A percentile compares a stretch with the other conserved stretches of the same genome.
Evolutionary conservation across 2,329 filamentous ascomycete genomes (phyloP).

Genomic region (Grosmannia penicillata): DNA sequence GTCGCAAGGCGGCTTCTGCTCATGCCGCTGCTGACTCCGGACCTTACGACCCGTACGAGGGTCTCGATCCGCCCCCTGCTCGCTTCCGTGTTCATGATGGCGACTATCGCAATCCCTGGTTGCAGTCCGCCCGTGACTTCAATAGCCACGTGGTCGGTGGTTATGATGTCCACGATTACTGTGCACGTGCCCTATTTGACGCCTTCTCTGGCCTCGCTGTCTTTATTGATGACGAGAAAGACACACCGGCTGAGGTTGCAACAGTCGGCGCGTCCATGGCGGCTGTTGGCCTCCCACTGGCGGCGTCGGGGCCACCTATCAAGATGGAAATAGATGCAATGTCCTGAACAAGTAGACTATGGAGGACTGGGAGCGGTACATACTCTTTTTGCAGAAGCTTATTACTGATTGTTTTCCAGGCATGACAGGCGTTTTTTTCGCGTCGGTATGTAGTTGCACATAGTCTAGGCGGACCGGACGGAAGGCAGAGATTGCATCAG

Average conservation of each 20-base stretch:
- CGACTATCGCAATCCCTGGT: slow-evolving; percentile 60
- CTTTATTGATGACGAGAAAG: slow-evolving; percentile 68
- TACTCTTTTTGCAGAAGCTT: too few relatives aligned
- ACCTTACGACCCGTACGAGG: slow-evolving; percentile 81
- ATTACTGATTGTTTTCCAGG: too few relatives aligned
- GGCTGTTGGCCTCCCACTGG: slow-evolving; percentile 10
- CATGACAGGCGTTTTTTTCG: too few relatives aligned
- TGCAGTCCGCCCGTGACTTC: slow-evolving; percentile 53
- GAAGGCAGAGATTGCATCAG: too few relatives aligned
- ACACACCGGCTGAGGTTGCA: slow-evolving; percentile 21
- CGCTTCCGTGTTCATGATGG: slow-evolving; percentile 52
- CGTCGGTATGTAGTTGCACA: too few relatives aligned
- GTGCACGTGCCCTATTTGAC: slow-evolving; percentile 66
- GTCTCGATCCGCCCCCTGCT: slow-evolving; percentile 50
- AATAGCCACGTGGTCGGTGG: slow-evolving; percentile 59
- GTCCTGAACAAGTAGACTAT: slow-evolving; percentile 22
- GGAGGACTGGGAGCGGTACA: too few relatives aligned
- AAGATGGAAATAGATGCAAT: slow-evolving; percentile 36
- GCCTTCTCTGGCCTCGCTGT: slow-evolving; percentile 82
- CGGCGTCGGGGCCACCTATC: slow-evolving; percentile 8
- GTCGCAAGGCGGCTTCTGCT: slow-evolving; percentile 23
- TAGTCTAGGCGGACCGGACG: too few relatives aligned
- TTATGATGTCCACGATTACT: slow-evolving; percentile 72
- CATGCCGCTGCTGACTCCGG: slow-evolving; percentile 48
- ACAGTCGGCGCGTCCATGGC: slow-evolving; percentile 17